Conservation (phyloP, 1,284 basidiomycete genomes). For the Naganishia sp. region DNA sequence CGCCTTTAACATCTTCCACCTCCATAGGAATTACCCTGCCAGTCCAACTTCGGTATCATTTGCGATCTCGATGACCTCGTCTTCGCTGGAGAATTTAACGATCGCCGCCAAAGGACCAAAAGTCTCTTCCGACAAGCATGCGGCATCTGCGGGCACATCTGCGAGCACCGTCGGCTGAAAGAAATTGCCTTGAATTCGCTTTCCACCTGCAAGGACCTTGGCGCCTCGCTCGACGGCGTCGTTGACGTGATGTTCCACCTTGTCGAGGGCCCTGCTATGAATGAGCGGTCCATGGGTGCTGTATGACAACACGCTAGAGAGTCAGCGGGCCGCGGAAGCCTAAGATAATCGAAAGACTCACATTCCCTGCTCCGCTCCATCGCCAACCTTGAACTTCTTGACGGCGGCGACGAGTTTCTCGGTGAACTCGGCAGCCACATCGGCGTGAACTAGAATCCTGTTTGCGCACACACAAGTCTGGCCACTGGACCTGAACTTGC, state of each 20-base stretch:
- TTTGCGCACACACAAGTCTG: slow-evolving; percentile 71
- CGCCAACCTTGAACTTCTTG: slow-evolving; percentile 84
- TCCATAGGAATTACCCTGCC: slow-evolving; percentile 60
- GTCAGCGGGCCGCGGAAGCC: neutral
- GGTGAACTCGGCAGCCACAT: slow-evolving; percentile 53
- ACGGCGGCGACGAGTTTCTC: slow-evolving; percentile 59
- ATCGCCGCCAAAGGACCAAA: slow-evolving; percentile 71
- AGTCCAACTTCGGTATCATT: slow-evolving; percentile 84
- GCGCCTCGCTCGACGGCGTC: slow-evolving; percentile 82
- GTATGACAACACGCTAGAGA: neutral
- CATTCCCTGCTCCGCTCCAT: slow-evolving; percentile 79
- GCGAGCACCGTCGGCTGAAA: slow-evolving; percentile 84
- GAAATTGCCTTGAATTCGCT: slow-evolving; percentile 65
- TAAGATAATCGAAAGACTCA: slow-evolving; percentile 53
- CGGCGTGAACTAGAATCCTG: slow-evolving; percentile 76
- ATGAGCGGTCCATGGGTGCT: slow-evolving; percentile 91
- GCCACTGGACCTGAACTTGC: slow-evolving; percentile 90
- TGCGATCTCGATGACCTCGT: slow-evolving; percentile 82
- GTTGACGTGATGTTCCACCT: slow-evolving; percentile 83
- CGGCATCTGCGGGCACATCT: slow-evolving; percentile 73
- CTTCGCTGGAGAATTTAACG: slow-evolving; percentile 85
- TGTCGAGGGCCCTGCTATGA: slow-evolving; percentile 78
- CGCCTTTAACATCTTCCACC: neutral
- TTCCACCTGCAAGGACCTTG: slow-evolving; percentile 83
- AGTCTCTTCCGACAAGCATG: slow-evolving; percentile 75